A percentile compares a stretch with the other conserved stretches of the same genome.
Conservation (phyloP, 2,329 filamentous ascomycete genomes). For the Paraconiothyrium sp. region DNA sequence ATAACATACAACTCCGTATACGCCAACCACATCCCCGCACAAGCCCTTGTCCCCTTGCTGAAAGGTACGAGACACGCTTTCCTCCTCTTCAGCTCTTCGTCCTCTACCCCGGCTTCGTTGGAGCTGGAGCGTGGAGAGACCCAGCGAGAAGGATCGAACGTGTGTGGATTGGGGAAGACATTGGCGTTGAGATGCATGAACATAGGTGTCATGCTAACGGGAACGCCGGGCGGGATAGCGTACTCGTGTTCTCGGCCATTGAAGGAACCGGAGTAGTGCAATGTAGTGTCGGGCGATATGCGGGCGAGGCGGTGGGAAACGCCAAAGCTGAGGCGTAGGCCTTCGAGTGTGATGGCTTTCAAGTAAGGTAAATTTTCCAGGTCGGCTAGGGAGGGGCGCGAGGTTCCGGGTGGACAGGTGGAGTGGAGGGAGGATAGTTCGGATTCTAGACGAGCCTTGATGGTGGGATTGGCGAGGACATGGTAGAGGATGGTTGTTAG, state of each 20-base stretch:
- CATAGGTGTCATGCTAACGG: slow-evolving; percentile 40
- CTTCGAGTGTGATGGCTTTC: slow-evolving; percentile 38
- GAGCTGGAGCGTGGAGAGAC: slow-evolving; percentile 15
- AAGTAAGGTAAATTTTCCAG: slow-evolving; percentile 26
- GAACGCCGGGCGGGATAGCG: slow-evolving; percentile 25
- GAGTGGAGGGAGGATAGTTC: slow-evolving; percentile 21
- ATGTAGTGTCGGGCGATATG: slow-evolving; percentile 18
- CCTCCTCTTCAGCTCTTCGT: slow-evolving; percentile 7
- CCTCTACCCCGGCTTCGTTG: background rate
- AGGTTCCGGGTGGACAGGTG: background rate
- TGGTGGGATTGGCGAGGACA: slow-evolving; percentile 19
- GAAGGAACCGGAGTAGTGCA: slow-evolving; percentile 11
- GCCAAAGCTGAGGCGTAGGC: slow-evolving; percentile 31
- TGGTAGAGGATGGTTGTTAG: slow-evolving; percentile 37
- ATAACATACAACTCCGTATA: slow-evolving; percentile 29
- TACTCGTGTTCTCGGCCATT: slow-evolving; percentile 16
- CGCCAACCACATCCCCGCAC: slow-evolving; percentile 38
- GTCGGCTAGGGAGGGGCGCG: background rate
- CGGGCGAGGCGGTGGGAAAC: slow-evolving; percentile 25
- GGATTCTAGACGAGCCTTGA: slow-evolving; percentile 15
- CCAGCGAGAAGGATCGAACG: slow-evolving; percentile 39
- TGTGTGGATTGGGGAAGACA: slow-evolving; percentile 28
- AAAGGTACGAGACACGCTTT: slow-evolving; percentile 40
- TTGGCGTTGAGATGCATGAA: slow-evolving; percentile 32
- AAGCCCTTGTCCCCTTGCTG: slow-evolving; percentile 39